Evolutionary conservation across 352 stramenopile genomes (phyloP).

Genomic region (Proteromonas lacertae): DNA sequence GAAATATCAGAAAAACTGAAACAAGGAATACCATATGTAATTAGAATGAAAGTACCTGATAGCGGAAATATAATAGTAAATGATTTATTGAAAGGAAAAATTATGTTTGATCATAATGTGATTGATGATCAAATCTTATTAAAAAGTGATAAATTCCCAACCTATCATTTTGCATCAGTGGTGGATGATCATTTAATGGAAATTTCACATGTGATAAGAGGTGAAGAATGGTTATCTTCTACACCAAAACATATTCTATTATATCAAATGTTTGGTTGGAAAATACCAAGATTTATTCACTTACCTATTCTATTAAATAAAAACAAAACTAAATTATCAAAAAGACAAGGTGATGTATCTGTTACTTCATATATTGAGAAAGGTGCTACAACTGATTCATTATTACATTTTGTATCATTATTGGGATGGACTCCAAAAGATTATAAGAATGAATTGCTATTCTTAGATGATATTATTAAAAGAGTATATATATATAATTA

Average conservation of each 20-base stretch:
- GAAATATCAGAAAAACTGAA: constrained; percentile 46
- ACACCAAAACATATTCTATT: constrained; percentile 31
- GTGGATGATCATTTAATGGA: constrained; percentile 84
- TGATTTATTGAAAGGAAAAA: constrained; percentile 64
- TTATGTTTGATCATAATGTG: constrained; percentile 35
- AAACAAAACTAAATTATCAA: constrained; percentile 86
- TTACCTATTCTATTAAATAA: constrained; percentile 71
- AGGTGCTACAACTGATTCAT: constrained; percentile 63
- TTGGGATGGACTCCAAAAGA: constrained; percentile 90
- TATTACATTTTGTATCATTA: constrained; percentile 90
- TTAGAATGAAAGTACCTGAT: constrained; percentile 67
- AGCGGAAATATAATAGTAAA: constrained; percentile 64
- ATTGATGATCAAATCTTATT: constrained; percentile 43
- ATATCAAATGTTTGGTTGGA: constrained; percentile 22
- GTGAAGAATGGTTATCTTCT: constrained; percentile 53
- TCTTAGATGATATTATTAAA: not conserved
- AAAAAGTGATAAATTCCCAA: constrained; percentile 23
- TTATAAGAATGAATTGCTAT: constrained; percentile 28
- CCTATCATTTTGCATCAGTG: constrained; percentile 58
- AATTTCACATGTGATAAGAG: constrained; percentile 83
- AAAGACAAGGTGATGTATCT: constrained; percentile 76
- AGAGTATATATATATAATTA: constrained; percentile 11
- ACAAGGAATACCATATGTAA: constrained; percentile 40
- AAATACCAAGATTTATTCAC: constrained; percentile 23
- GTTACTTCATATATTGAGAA: constrained; percentile 84